Base-by-base conservation (phyloP, 768 basidiomycete species). In the Amanita rubescens region DNA sequence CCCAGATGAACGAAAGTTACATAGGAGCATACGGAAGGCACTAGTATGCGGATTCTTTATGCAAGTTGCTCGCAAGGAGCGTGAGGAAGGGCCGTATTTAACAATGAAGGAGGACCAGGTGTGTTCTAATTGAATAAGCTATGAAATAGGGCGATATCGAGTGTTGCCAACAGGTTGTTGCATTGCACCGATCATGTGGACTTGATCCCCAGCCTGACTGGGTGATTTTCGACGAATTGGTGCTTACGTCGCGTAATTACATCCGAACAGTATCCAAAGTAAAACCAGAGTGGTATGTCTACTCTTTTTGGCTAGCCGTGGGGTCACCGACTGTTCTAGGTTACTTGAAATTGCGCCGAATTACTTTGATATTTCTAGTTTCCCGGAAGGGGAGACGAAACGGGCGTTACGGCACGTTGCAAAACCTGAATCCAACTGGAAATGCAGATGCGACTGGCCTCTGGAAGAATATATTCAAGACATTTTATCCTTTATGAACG, bases 21-120 rank as follows among this genome's bases (percentile, higher is more conserved):
- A 81, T 66, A 57, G 71, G 50, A 85, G 85, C 59, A 84, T 98
- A 53, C 81, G 92, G 24, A 84, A 85, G 68, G 87, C 87, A 0
- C 75, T 98, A 19, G 87, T 90, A 4, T 88, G 86, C 60, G 96
- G 94, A 1, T 99, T 90, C 77, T 99, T 97, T 72, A 97, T 96
- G 95, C 95, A 97, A 65, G 82, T 92, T 11, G 96, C 94, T 6
- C 93, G 96, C 68, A 90, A 90, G 66, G 93, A 94, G 64, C 90
- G 91, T 3, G 90, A 92, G 65, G 94, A 91, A 68, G 81, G 85
- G 2, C 79, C 77, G 51, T 98, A 99, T 64, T 57, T 86, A 57
- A 99, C 94, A 0, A 84, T 96, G 55, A 98, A 97, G 71, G 95
- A 99, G 66, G 89, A 94, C 59, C 94, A 96, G 73, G 89, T 82